Evolutionary conservation across 2,329 filamentous ascomycete species (phyloP).

Genomic region (Samsoniella hepiali): DNA sequence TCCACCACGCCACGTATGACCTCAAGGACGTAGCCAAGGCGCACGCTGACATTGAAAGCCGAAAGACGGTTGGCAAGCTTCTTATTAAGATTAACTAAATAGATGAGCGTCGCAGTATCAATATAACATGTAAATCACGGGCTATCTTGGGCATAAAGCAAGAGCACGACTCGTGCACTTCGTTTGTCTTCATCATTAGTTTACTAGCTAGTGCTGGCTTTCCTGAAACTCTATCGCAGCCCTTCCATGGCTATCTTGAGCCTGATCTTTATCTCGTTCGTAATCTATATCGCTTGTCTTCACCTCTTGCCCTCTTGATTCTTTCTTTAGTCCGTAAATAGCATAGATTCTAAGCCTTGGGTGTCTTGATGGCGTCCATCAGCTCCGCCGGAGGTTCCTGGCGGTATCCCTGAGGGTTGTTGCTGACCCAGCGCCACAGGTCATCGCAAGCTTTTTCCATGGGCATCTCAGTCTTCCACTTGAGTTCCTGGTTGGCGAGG

Average conservation of each 20-base stretch:
- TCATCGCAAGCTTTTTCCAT: constrained; percentile 92
- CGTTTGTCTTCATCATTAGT: background rate
- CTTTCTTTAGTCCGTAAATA: constrained; percentile 13
- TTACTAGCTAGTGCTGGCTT: background rate
- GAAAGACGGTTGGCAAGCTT: constrained; percentile 82
- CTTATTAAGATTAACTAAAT: constrained; percentile 61
- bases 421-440: constrained; percentile 94
- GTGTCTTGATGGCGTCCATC: constrained; percentile 58
- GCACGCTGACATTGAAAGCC: constrained; percentile 73
- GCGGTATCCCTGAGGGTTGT: constrained; percentile 92
- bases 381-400: constrained; percentile 86
- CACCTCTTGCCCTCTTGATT: constrained; percentile 21
- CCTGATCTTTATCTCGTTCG: background rate
- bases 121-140: background rate
- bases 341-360: constrained; percentile 25
- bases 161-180: background rate
- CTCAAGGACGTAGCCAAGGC: constrained; percentile 69
- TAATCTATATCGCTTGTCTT: constrained; percentile 19
- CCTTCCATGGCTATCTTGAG: background rate
- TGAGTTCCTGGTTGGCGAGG: constrained; percentile 81
- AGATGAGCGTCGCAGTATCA: too few relatives aligned
- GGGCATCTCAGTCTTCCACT: constrained; percentile 87
- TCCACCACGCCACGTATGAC: constrained; percentile 74
- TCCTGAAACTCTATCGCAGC: background rate
- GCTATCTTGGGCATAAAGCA: background rate